Base-by-base conservation (phyloP, 2,329 filamentous ascomycete species). In the Alternaria brassicicola region DNA sequence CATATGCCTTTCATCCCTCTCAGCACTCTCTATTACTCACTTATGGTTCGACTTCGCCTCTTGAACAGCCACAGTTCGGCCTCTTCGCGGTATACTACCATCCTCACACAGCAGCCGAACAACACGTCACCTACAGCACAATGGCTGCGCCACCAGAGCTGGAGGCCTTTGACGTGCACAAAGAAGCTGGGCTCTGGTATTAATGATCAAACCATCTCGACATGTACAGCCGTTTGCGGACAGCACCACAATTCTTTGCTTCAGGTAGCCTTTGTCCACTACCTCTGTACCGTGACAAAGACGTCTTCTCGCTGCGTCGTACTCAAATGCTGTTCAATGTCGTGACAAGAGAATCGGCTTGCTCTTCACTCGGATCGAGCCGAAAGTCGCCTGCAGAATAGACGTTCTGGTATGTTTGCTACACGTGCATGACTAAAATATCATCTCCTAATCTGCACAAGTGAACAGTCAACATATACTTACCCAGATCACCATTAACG, bases 201-300 rank as follows among this genome's bases (percentile, higher is more conserved):
- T 41, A 15, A 58, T 41, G 25, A 49, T 55, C 53, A 64, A 58
- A 53, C 52, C 49, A 36, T 25, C 15, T n/a, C 7, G 17, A 49
- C 53, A 43, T 57, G 55, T 38, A 46, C 53, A 13, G 51, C 64
- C 57, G 60, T 59, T 67, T 68, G 62, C 65, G 65, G 65, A 45
- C 56, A 59, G 15, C 52, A 52, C 46, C n/a, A 58, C 52, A 56
- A 46, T 52, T 64, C 56, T 61, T 64, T 55, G 42, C 63, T 67
- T 65, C 55, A 53, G 42, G 45, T 48, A 28, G 50, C 42, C 64
- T 68, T 70, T 68, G 69, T 69, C 45, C 53, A 38, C 19, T 26
- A 41, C 39, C 55, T 43, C 42, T 38, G 23, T 30, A 36, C 31
- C 55, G 54, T 54, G 67, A 70, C 63, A 70, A 71, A 68, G 66